phyloP scores from a whole-genome alignment of 2,329 filamentous ascomycete genomes.

The Aureobasidium sp. region DNA sequence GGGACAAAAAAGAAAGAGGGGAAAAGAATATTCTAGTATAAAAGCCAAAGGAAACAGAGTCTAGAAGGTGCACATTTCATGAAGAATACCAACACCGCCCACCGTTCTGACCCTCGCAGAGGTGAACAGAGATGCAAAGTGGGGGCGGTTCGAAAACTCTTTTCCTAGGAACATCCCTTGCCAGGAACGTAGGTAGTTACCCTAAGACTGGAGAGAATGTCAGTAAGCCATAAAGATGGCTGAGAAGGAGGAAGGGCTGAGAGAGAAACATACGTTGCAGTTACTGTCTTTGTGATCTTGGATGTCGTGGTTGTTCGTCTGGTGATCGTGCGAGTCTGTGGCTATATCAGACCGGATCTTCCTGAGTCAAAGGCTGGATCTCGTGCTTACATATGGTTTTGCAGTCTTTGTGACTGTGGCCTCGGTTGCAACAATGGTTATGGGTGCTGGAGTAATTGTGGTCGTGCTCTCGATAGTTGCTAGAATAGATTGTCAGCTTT shows the following conservation, averaged over 20 bases:
- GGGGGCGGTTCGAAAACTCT: no score
- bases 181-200: not conserved
- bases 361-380: not conserved
- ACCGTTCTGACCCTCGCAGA: no score
- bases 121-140: no score
- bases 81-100: no score
- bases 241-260: not conserved
- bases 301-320: not conserved
- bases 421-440: not conserved
- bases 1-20: not conserved
- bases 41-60: not conserved
- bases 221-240: not conserved
- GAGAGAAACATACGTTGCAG: not conserved
- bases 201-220: not conserved
- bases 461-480: not conserved
- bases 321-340: conserved; percentile 1
- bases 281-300: not conserved
- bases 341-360: no score
- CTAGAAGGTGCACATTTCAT: no score
- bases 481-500: not conserved
- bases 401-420: conserved; percentile 2
- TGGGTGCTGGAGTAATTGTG: conserved; percentile 1
- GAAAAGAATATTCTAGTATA: not conserved
- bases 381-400: not conserved
- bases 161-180: not conserved